Base-by-base conservation (phyloP, 192 early-diverging fungal genomes). In the Helicostylum pulchrum region DNA sequence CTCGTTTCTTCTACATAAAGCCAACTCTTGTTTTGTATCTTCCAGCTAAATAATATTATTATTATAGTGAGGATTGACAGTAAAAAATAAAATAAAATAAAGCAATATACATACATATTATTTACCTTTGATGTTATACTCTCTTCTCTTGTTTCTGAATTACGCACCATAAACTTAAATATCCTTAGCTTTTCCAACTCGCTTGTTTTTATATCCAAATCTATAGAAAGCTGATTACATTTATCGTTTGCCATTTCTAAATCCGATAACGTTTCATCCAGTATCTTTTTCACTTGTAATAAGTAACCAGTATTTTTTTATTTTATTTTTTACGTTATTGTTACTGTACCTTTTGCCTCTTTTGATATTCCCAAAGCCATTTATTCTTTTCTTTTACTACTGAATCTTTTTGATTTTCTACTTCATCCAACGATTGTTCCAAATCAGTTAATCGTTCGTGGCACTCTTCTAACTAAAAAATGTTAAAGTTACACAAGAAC, bases 1-100 rank as follows among this genome's bases (percentile, higher is more conserved):
- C 55, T 75, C 76, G n/a, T 71, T 68, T 48, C 67, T 74, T 34
- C 73, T 46, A 45, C 64, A 47, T 43, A 77, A 23, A 4, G 51
- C 31, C 3, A 80, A 43, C 55, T 80, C 78, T 59, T 77, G 75
- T n/a, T 72, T 66, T 7, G 66, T 46, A 60, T 80, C 78, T 39
- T 80, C 76, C 32, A 80, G 47, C 70, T 79, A 63, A 61, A n/a
- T 4, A 39, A n/a, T 7, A 57, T 6, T 32, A 15, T 39, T n/a
- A 39, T 20, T 57, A 26, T 26, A 26, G 2, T 26, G 26, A 26
- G 26, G 2, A 26, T 26, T 26, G 2, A 26, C 2, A 26, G 26
- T 26, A 26, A 26, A 26, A 26, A 26, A 26, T 26, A 26, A n/a
- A n/a, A n/a, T n/a, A n/a, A n/a, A 11, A 30, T 21, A 53, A 43